Conservation (phyloP, 192 early-diverging fungal genomes). For the Geranomyces michiganensis region DNA sequence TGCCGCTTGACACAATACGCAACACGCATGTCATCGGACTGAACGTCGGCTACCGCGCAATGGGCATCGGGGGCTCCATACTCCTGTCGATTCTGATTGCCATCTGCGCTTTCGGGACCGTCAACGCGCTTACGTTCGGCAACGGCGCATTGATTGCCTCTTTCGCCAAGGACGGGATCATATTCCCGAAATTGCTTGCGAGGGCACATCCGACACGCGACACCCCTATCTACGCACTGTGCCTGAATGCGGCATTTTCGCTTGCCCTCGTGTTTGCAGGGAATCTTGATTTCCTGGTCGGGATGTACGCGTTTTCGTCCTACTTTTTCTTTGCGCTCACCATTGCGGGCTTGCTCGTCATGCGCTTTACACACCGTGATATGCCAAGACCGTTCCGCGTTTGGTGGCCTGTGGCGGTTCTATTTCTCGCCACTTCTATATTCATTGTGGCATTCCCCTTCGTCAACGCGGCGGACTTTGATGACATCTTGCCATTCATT, state of each 20-base stretch:
- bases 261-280: background rate
- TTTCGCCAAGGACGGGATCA: slow-evolving; percentile 15
- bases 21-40: slow-evolving; percentile 10
- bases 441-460: slow-evolving; percentile 5
- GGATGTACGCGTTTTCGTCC: slow-evolving; percentile 8
- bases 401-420: slow-evolving; percentile 7
- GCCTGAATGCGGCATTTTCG: background rate
- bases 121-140: slow-evolving; percentile 5
- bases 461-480: background rate
- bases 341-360: background rate
- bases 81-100: slow-evolving; percentile 4
- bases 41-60: slow-evolving; percentile 3
- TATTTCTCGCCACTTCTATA: background rate
- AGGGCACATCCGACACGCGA: background rate
- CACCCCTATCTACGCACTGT: background rate
- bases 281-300: slow-evolving; percentile 1
- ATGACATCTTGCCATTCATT: background rate
- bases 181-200: background rate
- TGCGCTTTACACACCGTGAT: slow-evolving; percentile 2
- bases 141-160: slow-evolving; percentile 5
- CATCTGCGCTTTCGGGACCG: slow-evolving; percentile 4
- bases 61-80: slow-evolving; percentile 3
- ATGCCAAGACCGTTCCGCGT: slow-evolving; percentile 9
- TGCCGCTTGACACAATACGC: slow-evolving; percentile 7
- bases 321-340: slow-evolving; percentile 6